Evolutionary conservation across 768 basidiomycete species (phyloP).

Genomic region (Boletus vermiculosoides): DNA sequence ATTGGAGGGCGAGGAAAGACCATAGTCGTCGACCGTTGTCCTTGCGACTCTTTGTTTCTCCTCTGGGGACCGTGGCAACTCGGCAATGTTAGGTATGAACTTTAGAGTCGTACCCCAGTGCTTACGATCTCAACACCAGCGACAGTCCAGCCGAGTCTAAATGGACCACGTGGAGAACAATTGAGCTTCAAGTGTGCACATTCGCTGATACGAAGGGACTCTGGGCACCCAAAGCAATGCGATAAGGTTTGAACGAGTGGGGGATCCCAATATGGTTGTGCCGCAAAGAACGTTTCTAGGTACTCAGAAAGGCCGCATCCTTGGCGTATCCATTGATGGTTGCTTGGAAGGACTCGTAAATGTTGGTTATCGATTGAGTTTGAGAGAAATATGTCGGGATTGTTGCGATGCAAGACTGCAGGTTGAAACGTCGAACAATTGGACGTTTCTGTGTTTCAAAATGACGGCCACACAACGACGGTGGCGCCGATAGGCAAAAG

Average conservation of each 20-base stretch:
- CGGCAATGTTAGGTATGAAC: background rate
- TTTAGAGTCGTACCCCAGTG: background rate
- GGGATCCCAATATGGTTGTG: background rate
- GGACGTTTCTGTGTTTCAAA: no score
- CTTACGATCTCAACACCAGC: background rate
- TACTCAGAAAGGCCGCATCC: background rate
- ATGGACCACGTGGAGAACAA: background rate
- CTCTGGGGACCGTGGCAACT: slow-evolving; percentile 1
- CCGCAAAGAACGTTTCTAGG: background rate
- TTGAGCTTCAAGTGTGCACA: no score
- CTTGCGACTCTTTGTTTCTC: slow-evolving; percentile 14
- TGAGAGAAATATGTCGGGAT: background rate
- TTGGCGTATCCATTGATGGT: background rate
- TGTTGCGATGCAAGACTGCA: background rate
- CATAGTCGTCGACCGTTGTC: background rate
- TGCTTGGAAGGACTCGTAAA: background rate
- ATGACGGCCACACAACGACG: no score
- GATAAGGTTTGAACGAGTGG: no score
- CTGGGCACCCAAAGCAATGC: background rate
- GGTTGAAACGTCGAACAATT: no score
- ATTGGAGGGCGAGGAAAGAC: background rate
- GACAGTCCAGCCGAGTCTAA: background rate
- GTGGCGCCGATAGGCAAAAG: no score
- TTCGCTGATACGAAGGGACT: background rate
- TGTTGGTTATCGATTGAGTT: background rate